Evolutionary conservation across 225 moss, liverwort and hornwort genomes (phyloP), one percentile per base, ranked within the genome.

Genomic region (Marchantia polymorpha): DNA sequence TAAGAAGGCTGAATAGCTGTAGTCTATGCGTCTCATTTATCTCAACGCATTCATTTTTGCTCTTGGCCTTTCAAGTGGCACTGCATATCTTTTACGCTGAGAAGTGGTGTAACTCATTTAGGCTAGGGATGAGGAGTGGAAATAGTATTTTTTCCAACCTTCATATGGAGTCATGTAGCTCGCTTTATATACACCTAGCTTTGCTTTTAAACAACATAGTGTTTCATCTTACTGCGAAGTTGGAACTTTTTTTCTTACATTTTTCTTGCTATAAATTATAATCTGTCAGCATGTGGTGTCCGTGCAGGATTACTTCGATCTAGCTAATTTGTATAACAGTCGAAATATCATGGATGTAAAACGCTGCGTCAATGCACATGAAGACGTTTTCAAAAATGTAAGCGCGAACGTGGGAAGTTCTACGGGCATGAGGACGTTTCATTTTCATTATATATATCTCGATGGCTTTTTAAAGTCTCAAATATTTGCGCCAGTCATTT

Each of bases 291-390:
- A 56, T 52, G 52, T 72, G 54, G n/a, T 69, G 20, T 68, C 31
- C 78, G 51, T 76, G 64, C 97, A 97, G 99, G 95, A 99, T 69
- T 99, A 99, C 80, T 84, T 94, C 71, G 99, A 99, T 85, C 87
- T 99, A 82, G 84, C 99, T 63, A 95, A 90, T 69, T 83, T 92
- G 22, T 99, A 95, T 63, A 83, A 89, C 80, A 93, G 86, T 75
- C 89, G 91, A 69, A 94, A 92, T 82, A 91, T 99, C 82, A 83
- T 72, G 72, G 99, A 99, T 73, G 88, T 99, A 8, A 95, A 91
- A 82, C 95, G 95, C 76, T 92, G 90, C 85, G 83, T 99, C 76
- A 90, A 89, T 52, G 73, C 89, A 39, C 95, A 95, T 76, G 99
- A 99, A 82, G 99, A 92, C 68, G 90, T 88, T 47, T 95, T 94